Base-by-base conservation (phyloP, 2,329 filamentous ascomycete species). In the Plectosphaerella plurivora region DNA sequence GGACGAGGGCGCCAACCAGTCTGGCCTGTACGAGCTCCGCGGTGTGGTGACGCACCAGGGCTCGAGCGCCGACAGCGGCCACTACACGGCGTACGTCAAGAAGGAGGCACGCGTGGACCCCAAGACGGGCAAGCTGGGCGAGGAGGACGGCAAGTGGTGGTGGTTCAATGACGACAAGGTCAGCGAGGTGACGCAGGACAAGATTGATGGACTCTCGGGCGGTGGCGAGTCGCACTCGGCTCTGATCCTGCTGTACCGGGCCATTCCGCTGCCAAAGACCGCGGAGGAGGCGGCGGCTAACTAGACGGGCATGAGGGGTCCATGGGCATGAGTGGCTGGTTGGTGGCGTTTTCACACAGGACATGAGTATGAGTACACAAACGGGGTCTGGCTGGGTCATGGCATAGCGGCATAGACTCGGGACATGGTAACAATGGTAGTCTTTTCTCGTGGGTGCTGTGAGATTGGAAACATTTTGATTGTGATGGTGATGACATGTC, bases 151-250 rank as follows among this genome's bases (percentile, higher is more conserved):
- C 60, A 96, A 91, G 63, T 99, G 94, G 94, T 99, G 94, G 93
- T 99, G 94, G 93, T 99, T 99, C 80, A 97, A 99, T 70, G 94
- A 99, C 64, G 93, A 99, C 67, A 95, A 91, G 75, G 94, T 99
- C 35, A 85, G 88, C 14, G 94, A 99, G 74, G 94, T 99, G 25
- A 84, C 90, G 15, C 77, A 83, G 24, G 93, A 97, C 62, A 94
- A 96, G 76, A 95, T 99, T 59, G 89, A 93, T 66, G 88, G 86
- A 4, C 79, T 99, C 49, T 82, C 91, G 49, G 95, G 94, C 54
- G 94, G 95, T 64, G 93, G 91, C 59, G 89, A 94, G 71, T 88
- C 85, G 51, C 89, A 94, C 70, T 91, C 88, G 49, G 89, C 89
- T 25, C 78, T 94, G 47, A 91, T 94, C 57, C 73, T 92, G 42